Conservation (phyloP, 2,329 filamentous ascomycete genomes). For the Exophiala calicioides region DNA sequence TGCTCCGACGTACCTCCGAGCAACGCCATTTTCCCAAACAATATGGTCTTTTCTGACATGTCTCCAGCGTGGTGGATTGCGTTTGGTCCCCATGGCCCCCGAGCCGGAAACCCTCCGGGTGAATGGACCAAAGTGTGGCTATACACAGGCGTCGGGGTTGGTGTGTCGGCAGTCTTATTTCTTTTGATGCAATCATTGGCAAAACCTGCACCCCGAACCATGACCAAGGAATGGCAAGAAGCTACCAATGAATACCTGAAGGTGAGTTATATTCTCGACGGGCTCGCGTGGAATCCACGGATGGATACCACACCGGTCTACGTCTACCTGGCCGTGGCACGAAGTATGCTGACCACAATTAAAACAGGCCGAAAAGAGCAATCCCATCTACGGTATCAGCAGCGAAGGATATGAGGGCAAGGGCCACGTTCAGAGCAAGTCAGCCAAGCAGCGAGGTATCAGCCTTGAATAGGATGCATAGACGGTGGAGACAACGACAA, state of each 20-base stretch:
- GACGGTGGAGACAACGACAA: slow-evolving; percentile 3
- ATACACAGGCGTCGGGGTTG: slow-evolving; percentile 70
- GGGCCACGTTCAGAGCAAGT: slow-evolving; percentile 70
- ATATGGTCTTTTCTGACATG: slow-evolving; percentile 31
- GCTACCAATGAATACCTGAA: slow-evolving; percentile 89
- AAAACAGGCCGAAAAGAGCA: slow-evolving; percentile 73
- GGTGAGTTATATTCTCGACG: slow-evolving; percentile 58
- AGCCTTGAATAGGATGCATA: slow-evolving; percentile 29
- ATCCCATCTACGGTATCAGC: slow-evolving; percentile 82
- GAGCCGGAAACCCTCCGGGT: slow-evolving; percentile 77
- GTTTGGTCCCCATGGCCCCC: slow-evolving; percentile 94
- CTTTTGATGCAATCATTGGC: slow-evolving; percentile 69
- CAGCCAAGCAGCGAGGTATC: slow-evolving; percentile 38
- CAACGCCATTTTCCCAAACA: slow-evolving; percentile 6
- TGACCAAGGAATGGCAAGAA: slow-evolving; percentile 98
- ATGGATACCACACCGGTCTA: not conserved
- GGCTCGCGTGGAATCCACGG: slow-evolving; percentile 1
- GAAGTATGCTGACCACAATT: slow-evolving; percentile 15
- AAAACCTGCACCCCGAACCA: slow-evolving; percentile 73
- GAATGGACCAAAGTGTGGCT: slow-evolving; percentile 77
- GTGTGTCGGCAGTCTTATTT: slow-evolving; percentile 71
- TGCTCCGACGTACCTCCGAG: no score
- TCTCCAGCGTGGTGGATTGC: slow-evolving; percentile 93
- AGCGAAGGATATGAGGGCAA: slow-evolving; percentile 76
- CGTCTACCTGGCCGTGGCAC: no score